phyloP scores from a whole-genome alignment of 495 filamentous ascomycete genomes.

The Darksidea phi region DNA sequence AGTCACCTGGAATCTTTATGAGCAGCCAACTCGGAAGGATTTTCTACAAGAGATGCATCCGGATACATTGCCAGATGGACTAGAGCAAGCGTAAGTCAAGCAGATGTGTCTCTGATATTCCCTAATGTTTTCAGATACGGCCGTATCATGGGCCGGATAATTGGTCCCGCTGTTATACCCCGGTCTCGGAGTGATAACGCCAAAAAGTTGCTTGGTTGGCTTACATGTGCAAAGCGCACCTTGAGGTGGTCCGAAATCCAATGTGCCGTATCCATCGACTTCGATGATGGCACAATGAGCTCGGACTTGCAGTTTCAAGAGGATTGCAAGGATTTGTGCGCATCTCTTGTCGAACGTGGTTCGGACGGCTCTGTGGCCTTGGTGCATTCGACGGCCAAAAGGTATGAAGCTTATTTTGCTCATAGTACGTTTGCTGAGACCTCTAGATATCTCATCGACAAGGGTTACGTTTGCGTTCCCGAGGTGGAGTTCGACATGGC shows the following conservation, averaged over 20 bases:
- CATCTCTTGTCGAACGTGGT: constrained; percentile 42
- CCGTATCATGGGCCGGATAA: constrained; percentile 44
- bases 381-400: constrained; percentile 3
- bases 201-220: constrained; percentile 46
- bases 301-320: constrained; percentile 28
- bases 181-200: constrained; percentile 28
- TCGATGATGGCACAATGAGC: constrained; percentile 10
- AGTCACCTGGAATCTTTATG: background rate
- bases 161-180: constrained; percentile 16
- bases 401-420: too few species aligned
- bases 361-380: background rate
- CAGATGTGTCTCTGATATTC: too few species aligned
- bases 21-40: too few species aligned
- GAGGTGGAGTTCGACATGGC: too few species aligned
- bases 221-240: constrained; percentile 47
- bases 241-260: constrained; percentile 52
- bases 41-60: too few species aligned
- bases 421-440: too few species aligned
- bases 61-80: too few species aligned
- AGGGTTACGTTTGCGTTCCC: too few species aligned
- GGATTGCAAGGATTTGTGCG: constrained; percentile 46
- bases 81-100: too few species aligned
- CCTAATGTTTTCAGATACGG: constrained; percentile 40
- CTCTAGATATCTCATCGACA: too few species aligned
- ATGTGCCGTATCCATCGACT: constrained; percentile 36